Evolutionary conservation across 345 rosid species (phyloP).

Genomic region (Corchorus olitorius): DNA sequence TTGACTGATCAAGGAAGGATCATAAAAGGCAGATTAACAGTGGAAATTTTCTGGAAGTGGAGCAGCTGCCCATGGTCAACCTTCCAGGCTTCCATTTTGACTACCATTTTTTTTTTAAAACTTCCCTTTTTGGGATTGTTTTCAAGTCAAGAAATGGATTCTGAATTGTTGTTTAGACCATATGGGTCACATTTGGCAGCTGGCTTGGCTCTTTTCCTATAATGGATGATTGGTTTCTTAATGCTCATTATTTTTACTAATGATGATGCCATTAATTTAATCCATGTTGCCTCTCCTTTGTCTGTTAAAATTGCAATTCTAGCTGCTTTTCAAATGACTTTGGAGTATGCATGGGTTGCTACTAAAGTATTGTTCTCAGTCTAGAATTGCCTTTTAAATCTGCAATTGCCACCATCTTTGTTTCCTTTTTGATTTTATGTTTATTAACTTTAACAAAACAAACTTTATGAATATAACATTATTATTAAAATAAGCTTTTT

Average conservation of each 20-base stretch:
- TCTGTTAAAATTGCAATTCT: background rate
- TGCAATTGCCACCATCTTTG: too few species aligned
- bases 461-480: too few species aligned
- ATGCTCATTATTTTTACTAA: background rate
- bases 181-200: background rate
- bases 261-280: background rate
- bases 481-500: too few species aligned
- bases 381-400: too few species aligned
- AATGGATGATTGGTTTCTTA: background rate
- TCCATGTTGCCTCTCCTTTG: background rate
- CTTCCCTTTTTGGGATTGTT: background rate
- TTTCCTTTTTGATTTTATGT: too few species aligned
- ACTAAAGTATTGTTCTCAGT: too few species aligned
- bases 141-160: background rate
- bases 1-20: background rate
- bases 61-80: slow-evolving; percentile 11
- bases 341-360: background rate
- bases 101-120: background rate
- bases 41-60: background rate
- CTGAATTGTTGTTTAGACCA: background rate
- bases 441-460: too few species aligned
- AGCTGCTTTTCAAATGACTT: background rate
- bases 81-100: background rate
- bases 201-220: background rate
- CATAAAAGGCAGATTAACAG: background rate